Evolutionary conservation across 371 early-diverging fungal genomes (phyloP).

Genomic region (Rhizomucor pusillus): DNA sequence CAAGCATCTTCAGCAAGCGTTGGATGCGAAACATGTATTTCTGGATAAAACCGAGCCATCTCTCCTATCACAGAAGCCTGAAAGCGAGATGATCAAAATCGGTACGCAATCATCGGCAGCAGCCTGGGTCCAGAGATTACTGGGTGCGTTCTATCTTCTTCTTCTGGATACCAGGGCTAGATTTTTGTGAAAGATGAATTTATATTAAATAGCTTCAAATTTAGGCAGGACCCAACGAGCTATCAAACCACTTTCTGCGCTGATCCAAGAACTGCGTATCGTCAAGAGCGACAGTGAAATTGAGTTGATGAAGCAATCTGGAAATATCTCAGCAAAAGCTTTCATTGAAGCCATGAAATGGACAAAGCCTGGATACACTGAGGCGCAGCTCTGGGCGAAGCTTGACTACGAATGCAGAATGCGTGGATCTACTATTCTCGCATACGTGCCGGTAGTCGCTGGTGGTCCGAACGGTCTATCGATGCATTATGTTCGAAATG

Average conservation of each 20-base stretch:
- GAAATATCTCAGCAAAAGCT: constrained; percentile 74
- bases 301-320: constrained; percentile 76
- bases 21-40: constrained; percentile 31
- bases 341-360: constrained; percentile 73
- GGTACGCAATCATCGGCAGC: constrained; percentile 17
- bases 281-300: constrained; percentile 79
- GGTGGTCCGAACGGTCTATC: constrained; percentile 88
- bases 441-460: constrained; percentile 97
- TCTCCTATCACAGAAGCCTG: constrained; percentile 16
- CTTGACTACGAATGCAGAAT: constrained; percentile 75
- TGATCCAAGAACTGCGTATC: constrained; percentile 73
- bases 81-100: constrained; percentile 27
- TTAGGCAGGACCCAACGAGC: constrained; percentile 30
- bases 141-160: constrained; percentile 7
- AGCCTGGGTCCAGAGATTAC: constrained; percentile 8
- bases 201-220: neutral
- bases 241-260: constrained; percentile 53
- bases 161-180: neutral
- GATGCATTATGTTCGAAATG: constrained; percentile 93
- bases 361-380: constrained; percentile 69
- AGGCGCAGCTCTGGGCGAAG: constrained; percentile 76
- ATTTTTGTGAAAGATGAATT: neutral
- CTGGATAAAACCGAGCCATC: constrained; percentile 39
- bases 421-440: constrained; percentile 73
- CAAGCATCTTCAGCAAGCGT: constrained; percentile 20